Evolutionary conservation across 1,284 basidiomycete species (phyloP), one percentile per base, ranked within the genome.

Genomic region (Paramarasmius palmivorus): DNA sequence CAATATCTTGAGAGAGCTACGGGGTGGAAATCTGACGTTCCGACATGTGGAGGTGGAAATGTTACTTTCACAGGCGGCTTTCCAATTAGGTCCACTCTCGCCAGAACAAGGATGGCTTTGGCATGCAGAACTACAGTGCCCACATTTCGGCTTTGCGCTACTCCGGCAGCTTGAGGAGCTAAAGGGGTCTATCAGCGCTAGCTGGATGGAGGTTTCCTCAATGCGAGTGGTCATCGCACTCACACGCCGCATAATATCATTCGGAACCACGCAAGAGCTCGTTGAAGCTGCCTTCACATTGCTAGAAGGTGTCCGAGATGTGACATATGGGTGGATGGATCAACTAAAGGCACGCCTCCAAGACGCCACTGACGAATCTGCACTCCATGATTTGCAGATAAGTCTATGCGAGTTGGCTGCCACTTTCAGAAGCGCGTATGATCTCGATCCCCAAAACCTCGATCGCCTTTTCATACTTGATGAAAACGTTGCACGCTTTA

Each of bases 1-100:
- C 37, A 71, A 71, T 49, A 65, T 71, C 7, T 49, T 61, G 14
- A 59, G 63, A 5, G 68, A 64, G 45, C 44, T 71, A 2, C 54
- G 54, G 6, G 59, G 62, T 3, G 54, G 59, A 7, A 48, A 50
- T 5, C 57, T 71, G 8, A 60, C 59, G 1, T 66, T 69, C 48
- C 46, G 53, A 23, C 44, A 49, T 3, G 56, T 61, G 19, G 67
- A 63, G 39, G 65, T 71, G 7, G 55, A 63, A 25, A 17, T 56
- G 8, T 59, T 72, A 8, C 23, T 70, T 14, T 51, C 51, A 1
- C 69, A 71, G 42, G 63, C 68, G 3, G 61, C 57, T 3, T 68
- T 64, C 59, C 67, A 72, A 54, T 53, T 69, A 8, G 70, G 69
- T 8, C 64, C 59, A 12, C 19, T 59, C 4, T 34, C 20, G 45